A percentile compares a stretch with the other conserved stretches of the same genome.
Conservation (phyloP, 768 basidiomycete species). For the Heimioporus sp. region DNA sequence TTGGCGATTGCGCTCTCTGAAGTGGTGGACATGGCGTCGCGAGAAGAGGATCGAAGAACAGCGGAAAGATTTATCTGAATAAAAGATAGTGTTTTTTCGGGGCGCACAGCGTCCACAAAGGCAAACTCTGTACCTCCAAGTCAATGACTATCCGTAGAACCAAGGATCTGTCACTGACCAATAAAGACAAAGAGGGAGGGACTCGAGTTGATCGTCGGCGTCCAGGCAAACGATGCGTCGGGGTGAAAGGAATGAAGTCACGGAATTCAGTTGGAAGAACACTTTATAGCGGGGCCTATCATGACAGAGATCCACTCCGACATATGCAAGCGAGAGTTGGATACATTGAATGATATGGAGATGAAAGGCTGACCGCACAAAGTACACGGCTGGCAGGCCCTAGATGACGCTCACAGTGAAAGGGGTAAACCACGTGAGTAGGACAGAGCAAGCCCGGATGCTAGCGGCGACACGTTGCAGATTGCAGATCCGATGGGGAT, state of each 20-base stretch:
- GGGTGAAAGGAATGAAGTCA: background rate
- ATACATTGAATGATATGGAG: slow-evolving; percentile 13
- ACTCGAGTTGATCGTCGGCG: slow-evolving; percentile 5
- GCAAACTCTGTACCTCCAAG: background rate
- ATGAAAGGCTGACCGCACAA: slow-evolving; percentile 21
- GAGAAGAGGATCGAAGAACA: too few relatives aligned
- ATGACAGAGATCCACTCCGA: background rate
- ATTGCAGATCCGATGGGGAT: slow-evolving; percentile 1
- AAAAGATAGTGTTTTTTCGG: background rate
- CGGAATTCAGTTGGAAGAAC: background rate
- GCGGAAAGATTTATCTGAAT: background rate
- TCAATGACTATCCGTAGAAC: background rate
- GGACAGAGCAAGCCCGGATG: slow-evolving; percentile 26
- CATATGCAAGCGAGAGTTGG: slow-evolving; percentile 3
- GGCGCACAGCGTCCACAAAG: background rate
- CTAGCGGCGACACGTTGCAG: slow-evolving; percentile 24
- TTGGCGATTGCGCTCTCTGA: slow-evolving; percentile 1
- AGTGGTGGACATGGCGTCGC: slow-evolving; percentile 4
- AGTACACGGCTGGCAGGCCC: slow-evolving; percentile 9
- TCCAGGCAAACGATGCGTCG: slow-evolving; percentile 10
- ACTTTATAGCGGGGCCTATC: slow-evolving; percentile 17
- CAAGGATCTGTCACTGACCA: slow-evolving; percentile 3
- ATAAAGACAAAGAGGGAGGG: slow-evolving; percentile 1
- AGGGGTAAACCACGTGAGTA: slow-evolving; percentile 16
- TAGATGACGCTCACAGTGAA: background rate